phyloP scores from a whole-genome alignment of 768 basidiomycete genomes.

The Lactifluus subvellereus region DNA sequence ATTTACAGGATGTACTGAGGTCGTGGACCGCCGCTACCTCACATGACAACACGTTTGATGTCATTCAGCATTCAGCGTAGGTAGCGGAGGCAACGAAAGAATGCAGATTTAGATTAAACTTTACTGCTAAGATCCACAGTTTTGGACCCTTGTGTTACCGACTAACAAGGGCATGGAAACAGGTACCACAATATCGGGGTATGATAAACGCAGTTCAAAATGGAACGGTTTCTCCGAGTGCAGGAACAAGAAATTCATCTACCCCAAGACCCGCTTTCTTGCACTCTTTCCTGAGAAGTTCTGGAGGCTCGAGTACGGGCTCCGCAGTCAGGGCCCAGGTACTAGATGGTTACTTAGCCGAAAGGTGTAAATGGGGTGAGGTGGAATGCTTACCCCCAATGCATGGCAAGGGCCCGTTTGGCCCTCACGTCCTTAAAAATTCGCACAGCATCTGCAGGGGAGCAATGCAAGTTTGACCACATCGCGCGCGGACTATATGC shows the following conservation, averaged over 20 bases:
- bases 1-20: no score
- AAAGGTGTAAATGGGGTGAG: not conserved
- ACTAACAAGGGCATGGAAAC: not conserved
- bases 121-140: not conserved
- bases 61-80: no score
- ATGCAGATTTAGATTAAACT: no score
- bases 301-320: conserved; percentile 56
- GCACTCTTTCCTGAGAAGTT: conserved; percentile 46
- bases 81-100: no score
- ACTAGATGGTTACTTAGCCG: conserved; percentile 27
- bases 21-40: no score
- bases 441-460: conserved; percentile 61
- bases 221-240: conserved; percentile 52
- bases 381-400: conserved; percentile 50
- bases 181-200: not conserved
- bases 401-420: conserved; percentile 59
- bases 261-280: conserved; percentile 47
- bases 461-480: conserved; percentile 58
- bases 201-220: conserved; percentile 15
- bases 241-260: conserved; percentile 50
- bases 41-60: no score
- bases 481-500: conserved; percentile 51
- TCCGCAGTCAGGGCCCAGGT: conserved; percentile 51
- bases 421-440: conserved; percentile 60
- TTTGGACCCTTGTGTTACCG: not conserved